Evolutionary conservation across 2,329 filamentous ascomycete species (phyloP).

Genomic region (Penicillium occitanis): DNA sequence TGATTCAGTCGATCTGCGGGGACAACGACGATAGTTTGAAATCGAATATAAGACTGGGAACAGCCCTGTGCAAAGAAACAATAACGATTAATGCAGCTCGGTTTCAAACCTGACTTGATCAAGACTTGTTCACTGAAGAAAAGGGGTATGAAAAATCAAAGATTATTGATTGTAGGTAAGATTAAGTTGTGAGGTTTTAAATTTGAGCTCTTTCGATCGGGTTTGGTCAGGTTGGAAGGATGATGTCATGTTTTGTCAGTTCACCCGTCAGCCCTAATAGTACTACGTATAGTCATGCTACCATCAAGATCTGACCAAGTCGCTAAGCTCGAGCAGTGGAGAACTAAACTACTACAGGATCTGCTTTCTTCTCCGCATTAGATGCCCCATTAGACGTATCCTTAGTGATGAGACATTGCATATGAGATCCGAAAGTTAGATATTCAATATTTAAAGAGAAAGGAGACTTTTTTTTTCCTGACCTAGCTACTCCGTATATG

Average conservation of each 20-base stretch:
- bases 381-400: not conserved
- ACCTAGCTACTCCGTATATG: constrained; percentile 6
- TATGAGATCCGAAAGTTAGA: constrained; percentile 5
- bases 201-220: not conserved
- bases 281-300: not conserved
- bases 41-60: constrained; percentile 5
- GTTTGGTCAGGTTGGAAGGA: constrained; percentile 2
- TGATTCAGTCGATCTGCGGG: constrained; percentile 8
- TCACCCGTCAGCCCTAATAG: not conserved
- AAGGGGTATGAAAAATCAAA: not conserved
- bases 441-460: not conserved
- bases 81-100: not conserved
- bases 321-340: not conserved
- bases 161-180: not conserved
- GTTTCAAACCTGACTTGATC: constrained; percentile 1
- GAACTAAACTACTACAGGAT: not conserved
- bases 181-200: constrained; percentile 1
- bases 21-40: constrained; percentile 2
- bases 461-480: not conserved
- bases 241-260: constrained; percentile 23
- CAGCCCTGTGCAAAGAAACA: not conserved
- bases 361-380: not conserved
- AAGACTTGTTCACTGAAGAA: not conserved
- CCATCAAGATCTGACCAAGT: not conserved
- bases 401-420: not conserved